Percentiles rank a stretch among this genome's conserved stretches.
These are phyloP conservation scores for Basidioascus undulatus DNA, from an alignment of 768 basidiomycete species.

Conservation along the genomic window DNA sequence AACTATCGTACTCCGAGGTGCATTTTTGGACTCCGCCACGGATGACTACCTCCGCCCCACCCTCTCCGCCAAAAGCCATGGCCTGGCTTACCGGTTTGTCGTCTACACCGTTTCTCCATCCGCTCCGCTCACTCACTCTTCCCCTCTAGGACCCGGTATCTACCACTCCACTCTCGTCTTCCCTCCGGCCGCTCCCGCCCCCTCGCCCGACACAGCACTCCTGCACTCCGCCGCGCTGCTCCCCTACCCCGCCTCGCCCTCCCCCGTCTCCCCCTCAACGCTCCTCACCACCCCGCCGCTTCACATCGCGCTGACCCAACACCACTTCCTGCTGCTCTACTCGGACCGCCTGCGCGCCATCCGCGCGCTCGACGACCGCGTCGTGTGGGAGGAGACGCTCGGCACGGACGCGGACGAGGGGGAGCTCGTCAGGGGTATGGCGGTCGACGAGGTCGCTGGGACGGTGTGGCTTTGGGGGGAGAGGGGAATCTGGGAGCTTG, in stretches of 20 bases:
- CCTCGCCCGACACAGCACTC: constrained; percentile 41
- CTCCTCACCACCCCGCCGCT: constrained; percentile 25
- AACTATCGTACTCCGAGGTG: constrained; percentile 42
- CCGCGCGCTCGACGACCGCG: constrained; percentile 51
- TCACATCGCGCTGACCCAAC: constrained; percentile 67
- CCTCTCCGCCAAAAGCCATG: constrained; percentile 43
- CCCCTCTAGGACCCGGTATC: constrained; percentile 44
- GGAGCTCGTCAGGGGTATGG: constrained; percentile 47
- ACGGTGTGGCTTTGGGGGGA: constrained; percentile 91
- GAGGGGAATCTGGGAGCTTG: constrained; percentile 65
- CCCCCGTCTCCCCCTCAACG: constrained; percentile 17
- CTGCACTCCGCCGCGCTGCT: constrained; percentile 55
- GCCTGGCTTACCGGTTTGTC: constrained; percentile 77
- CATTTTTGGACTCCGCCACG: constrained; percentile 48
- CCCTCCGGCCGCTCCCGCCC: constrained; percentile 14
- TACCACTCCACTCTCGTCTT: constrained; percentile 63
- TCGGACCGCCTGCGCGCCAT: constrained; percentile 50
- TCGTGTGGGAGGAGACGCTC: constrained; percentile 63
- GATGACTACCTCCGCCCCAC: constrained; percentile 21
- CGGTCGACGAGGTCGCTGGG: constrained; percentile 59
- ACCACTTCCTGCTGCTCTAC: constrained; percentile 74
- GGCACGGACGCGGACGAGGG: too few relatives aligned
- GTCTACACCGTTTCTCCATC: background rate
- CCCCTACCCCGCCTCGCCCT: constrained; percentile 33
- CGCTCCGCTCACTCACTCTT: background rate